Conservation (phyloP, 257 asterid genomes). For the Avicennia marina region DNA sequence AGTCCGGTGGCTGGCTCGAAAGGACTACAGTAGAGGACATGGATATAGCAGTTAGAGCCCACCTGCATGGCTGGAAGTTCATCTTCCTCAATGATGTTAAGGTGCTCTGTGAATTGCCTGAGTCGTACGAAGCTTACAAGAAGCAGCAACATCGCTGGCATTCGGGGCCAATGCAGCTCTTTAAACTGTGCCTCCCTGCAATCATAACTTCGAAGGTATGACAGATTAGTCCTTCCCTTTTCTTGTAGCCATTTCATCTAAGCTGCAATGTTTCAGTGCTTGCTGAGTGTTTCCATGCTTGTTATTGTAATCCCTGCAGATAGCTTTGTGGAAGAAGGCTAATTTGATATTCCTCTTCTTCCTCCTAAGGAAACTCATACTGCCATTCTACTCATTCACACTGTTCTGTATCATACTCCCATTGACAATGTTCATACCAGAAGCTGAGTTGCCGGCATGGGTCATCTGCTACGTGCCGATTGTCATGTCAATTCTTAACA, state of each 20-base stretch:
- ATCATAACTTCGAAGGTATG: slow-evolving; percentile 67
- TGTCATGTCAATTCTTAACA: slow-evolving; percentile 69
- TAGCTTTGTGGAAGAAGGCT: slow-evolving; percentile 74
- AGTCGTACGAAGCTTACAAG: slow-evolving; percentile 87
- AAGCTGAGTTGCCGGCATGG: slow-evolving; percentile 83
- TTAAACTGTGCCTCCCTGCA: slow-evolving; percentile 69
- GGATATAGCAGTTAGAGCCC: slow-evolving; percentile 94
- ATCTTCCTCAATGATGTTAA: slow-evolving; percentile 65
- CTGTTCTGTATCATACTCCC: slow-evolving; percentile 90
- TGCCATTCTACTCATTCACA: slow-evolving; percentile 92
- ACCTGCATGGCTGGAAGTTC: slow-evolving; percentile 80
- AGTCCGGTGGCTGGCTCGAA: slow-evolving; percentile 96
- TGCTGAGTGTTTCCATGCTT: too few relatives aligned
- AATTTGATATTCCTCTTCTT: slow-evolving; percentile 87
- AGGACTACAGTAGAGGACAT: slow-evolving; percentile 95
- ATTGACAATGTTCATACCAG: slow-evolving; percentile 89
- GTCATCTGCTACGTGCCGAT: slow-evolving; percentile 87
- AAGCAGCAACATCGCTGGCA: slow-evolving; percentile 98
- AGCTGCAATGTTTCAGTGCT: too few relatives aligned
- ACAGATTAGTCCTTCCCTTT: background rate
- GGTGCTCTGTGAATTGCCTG: slow-evolving; percentile 83
- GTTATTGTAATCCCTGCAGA: slow-evolving; percentile 38
- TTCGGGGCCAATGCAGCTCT: slow-evolving; percentile 98
- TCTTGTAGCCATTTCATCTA: too few relatives aligned
- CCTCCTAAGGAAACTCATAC: slow-evolving; percentile 78